Evolutionary conservation across 176 grass and related monocot genomes (phyloP).

Genomic region (Zoysia japonica): DNA sequence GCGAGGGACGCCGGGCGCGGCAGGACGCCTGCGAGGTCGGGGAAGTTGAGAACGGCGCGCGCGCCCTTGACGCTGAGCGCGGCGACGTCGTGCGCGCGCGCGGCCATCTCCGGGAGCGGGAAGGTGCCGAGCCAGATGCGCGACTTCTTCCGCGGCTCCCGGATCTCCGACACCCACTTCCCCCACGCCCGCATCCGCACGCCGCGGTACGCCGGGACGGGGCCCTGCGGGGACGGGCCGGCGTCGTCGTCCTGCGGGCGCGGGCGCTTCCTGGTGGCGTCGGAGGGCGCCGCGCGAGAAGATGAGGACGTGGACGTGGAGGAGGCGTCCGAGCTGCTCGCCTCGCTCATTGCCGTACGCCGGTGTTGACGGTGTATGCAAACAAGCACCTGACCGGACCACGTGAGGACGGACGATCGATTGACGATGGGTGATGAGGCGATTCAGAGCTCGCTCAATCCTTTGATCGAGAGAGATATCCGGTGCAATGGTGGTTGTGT

Average conservation of each 20-base stretch:
- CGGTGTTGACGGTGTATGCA: too few species aligned
- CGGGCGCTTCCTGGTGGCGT: neutral
- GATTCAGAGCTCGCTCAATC: too few species aligned
- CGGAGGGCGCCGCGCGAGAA: conserved; percentile 9
- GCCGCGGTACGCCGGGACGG: conserved; percentile 54
- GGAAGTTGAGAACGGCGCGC: conserved; percentile 85
- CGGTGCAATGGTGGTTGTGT: neutral
- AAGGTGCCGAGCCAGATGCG: conserved; percentile 97
- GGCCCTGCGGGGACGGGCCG: too few species aligned
- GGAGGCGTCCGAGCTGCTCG: conserved; percentile 39
- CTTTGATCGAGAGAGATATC: too few species aligned
- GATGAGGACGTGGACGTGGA: conserved; percentile 39
- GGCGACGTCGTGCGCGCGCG: conserved; percentile 86
- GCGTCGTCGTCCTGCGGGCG: neutral
- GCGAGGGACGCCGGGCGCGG: conserved; percentile 57
- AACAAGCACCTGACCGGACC: neutral
- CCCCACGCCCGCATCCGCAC: conserved; percentile 90
- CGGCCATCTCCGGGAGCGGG: conserved; percentile 81
- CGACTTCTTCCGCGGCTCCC: conserved; percentile 97
- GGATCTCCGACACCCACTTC: conserved; percentile 98
- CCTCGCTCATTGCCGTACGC: conserved; percentile 29
- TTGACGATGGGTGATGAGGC: neutral
- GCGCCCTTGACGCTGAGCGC: conserved; percentile 82
- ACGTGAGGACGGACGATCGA: neutral
- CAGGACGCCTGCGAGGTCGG: conserved; percentile 54